A percentile compares a stretch with the other conserved stretches of the same genome.
Conservation (phyloP, 805 yeast genomes). For the Wickerhamia fluorescens region DNA sequence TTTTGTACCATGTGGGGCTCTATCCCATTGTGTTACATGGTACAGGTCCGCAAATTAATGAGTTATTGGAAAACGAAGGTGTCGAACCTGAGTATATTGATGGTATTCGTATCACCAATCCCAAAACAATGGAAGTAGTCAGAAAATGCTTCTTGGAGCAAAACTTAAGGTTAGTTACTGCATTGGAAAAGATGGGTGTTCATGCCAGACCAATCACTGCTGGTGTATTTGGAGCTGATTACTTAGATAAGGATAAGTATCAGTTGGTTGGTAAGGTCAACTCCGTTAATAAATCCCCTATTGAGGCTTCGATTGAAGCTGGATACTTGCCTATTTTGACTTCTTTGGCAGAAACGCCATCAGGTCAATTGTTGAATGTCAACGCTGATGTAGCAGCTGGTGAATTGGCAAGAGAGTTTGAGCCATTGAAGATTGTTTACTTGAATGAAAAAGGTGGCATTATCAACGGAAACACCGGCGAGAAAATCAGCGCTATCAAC, state of each 20-base stretch:
- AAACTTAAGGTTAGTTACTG: conserved; percentile 89
- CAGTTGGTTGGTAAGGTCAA: conserved; percentile 87
- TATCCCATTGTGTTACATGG: conserved; percentile 97
- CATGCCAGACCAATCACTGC: conserved; percentile 98
- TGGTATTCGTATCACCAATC: conserved; percentile 94
- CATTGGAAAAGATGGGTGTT: conserved; percentile 92
- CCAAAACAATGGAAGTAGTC: conserved; percentile 91
- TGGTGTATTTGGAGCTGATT: conserved; percentile 93
- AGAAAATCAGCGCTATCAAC: conserved; percentile 82
- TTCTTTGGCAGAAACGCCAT: conserved; percentile 91
- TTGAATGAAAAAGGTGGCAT: conserved; percentile 97
- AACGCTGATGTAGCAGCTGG: conserved; percentile 99
- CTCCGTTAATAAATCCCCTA: conserved; percentile 74
- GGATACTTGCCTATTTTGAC: conserved; percentile 97
- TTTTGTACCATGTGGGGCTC: conserved; percentile 92
- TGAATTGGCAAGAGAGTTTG: conserved; percentile 92
- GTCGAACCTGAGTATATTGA: conserved; percentile 94
- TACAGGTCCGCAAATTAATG: conserved; percentile 98
- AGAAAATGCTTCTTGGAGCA: conserved; percentile 94
- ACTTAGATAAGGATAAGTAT: conserved; percentile 84
- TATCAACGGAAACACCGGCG: conserved; percentile 85
- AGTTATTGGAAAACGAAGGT: conserved; percentile 85
- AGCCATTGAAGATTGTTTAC: conserved; percentile 94
- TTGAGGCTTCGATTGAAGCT: conserved; percentile 90
- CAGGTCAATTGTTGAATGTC: conserved; percentile 94